Evolutionary conservation across 257 asterid species (phyloP), one percentile per base, ranked within the genome.

Genomic region (Ilex asprella): DNA sequence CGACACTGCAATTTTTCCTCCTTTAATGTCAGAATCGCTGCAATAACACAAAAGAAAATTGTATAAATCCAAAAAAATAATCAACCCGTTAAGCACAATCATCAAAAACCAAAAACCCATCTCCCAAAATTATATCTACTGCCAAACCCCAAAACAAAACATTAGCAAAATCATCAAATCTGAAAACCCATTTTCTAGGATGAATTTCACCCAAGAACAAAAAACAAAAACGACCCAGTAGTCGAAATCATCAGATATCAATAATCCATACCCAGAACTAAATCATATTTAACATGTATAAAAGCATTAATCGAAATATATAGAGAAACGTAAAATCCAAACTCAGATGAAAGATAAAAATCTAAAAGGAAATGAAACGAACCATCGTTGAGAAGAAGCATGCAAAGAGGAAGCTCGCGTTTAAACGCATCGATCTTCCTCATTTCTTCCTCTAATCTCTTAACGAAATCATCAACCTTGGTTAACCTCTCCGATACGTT

Each of bases 381-480:
- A 87, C 97, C 96, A 30, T 91, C 88, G 46, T 47, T 54, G 9
- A 91, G 70, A 65, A 88, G 88, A 62, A 76, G 68, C 84, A 84
- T 81, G 83, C 85, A 83, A 41, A 85, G 81, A 30, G 97, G 95
- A 3, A 87, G 87, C 71, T 91, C 95, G 43, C 93, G 82, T 67
- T 86, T 86, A 60, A 88, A 84, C 7, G 81, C 97, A 5, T 83
- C 94, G 75, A 91, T 91, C 84, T 88, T 91, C 79, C 76, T 86
- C 89, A 82, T 76, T 79, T 91, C 97, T 13, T 78, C 95, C 49
- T 77, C 79, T 57, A 91, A 78, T 65, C 71, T 72, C 39, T 66
- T 58, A 55, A 68, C 71, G 72, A 63, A 76, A 53, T 81, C 95
- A 21, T 77, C 83, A 13, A 87, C 79, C 74, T 74, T 75, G 59